These are phyloP conservation scores for Strigomonas culicis DNA, from an alignment of 208 protist species.

Conservation along the genomic window DNA sequence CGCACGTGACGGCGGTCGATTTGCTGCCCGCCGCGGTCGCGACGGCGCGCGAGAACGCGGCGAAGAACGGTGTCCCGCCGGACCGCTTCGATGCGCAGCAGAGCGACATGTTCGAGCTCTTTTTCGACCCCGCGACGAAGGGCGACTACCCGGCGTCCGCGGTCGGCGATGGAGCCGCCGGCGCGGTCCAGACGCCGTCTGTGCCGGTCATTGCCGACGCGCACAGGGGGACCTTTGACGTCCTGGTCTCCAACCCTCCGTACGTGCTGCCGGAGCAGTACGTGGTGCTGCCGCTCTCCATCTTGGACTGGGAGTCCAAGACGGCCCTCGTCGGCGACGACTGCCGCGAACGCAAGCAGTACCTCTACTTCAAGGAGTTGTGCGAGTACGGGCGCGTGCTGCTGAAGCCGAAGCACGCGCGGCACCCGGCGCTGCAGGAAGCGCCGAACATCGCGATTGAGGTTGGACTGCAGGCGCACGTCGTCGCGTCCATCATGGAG, in stretches of 20 bases:
- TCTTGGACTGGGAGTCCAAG: slow-evolving; percentile 77
- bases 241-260: slow-evolving; percentile 84
- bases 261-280: slow-evolving; percentile 85
- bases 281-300: slow-evolving; percentile 42
- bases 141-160: background rate
- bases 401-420: slow-evolving; percentile 45
- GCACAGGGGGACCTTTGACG: slow-evolving; percentile 54
- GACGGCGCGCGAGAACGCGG: slow-evolving; percentile 47
- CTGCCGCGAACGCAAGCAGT: slow-evolving; percentile 51
- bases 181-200: too few relatives aligned
- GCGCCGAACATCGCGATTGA: slow-evolving; percentile 74
- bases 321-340: slow-evolving; percentile 81
- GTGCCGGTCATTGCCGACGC: background rate
- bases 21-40: slow-evolving; percentile 49
- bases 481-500: slow-evolving; percentile 80
- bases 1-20: slow-evolving; percentile 60
- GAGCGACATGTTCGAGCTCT: slow-evolving; percentile 78
- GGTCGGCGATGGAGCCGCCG: too few relatives aligned
- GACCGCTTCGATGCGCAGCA: slow-evolving; percentile 45
- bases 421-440: slow-evolving; percentile 25
- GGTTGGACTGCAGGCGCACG: slow-evolving; percentile 69
- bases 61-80: slow-evolving; percentile 43
- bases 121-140: slow-evolving; percentile 20
- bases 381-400: slow-evolving; percentile 52
- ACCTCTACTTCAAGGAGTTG: slow-evolving; percentile 87